Base-by-base conservation (phyloP, 2,329 filamentous ascomycete species). In the Penicillium sp. region DNA sequence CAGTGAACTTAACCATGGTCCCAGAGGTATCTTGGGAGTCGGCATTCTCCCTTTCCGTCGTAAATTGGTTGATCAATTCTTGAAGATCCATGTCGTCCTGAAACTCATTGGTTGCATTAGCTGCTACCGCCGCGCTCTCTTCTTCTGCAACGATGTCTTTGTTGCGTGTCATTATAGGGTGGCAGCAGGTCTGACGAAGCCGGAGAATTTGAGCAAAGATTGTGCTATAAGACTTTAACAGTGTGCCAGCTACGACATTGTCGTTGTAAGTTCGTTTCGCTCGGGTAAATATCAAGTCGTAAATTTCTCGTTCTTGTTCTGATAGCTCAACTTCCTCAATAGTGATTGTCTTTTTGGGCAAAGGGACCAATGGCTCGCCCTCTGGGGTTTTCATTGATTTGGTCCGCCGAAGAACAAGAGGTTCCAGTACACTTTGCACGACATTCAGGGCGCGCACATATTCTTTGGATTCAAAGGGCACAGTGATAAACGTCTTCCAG, bases 401-500 rank as follows among this genome's bases (percentile, higher is more conserved):
- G 0, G 94, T 99, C 58, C 94, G 84, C 42, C 94, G 85, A 73
- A 99, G 86, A 9, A 99, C 94, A n/a, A 99, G 78, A 8, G 94
- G 94, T 69, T 99, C 94, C 5, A 99, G 77, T 0, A 99, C 93
- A 0, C 93, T 99, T 71, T 99, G 94, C 1, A 99, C 94, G 2
- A 99, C 94, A 69, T 97, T 94, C 8, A 99, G 80, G 0, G 94
- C 94, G 5, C 92, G 87, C 63, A 97, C 85, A 69, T 96, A 97
- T 60, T 99, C 89, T 63, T 94, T 94, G 0, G 91, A 93, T 72
- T 99, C 94, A 61, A 99, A 99, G 0, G 94, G 94, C 1, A 96
- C 88, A 0, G 94, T 99, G 68, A 99, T 97, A 71, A 99, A 99
- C 0, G 94, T 97, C 70, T 92, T 92, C 94, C 94, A 99, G 76